These are phyloP conservation scores for Cryptosporidium canis DNA, from an alignment of 169 alveolate species.

Conservation along the genomic window DNA sequence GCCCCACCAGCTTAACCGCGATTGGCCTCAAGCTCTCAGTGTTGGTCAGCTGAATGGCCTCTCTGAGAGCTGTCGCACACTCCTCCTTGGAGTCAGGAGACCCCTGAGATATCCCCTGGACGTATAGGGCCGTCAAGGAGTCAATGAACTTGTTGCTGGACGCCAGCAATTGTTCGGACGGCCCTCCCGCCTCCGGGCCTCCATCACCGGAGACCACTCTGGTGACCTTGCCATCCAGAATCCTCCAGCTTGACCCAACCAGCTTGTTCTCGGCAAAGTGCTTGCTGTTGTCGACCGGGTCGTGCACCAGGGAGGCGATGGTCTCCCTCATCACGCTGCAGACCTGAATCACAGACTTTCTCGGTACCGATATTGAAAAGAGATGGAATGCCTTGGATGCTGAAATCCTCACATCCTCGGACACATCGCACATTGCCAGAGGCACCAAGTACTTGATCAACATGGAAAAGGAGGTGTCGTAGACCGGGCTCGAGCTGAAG, in stretches of 20 bases:
- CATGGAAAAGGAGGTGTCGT: slow-evolving; percentile 13
- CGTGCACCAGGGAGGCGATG: slow-evolving; percentile 3
- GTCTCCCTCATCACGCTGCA: slow-evolving; percentile 24
- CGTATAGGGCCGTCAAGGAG: slow-evolving; percentile 36
- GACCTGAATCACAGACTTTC: background rate
- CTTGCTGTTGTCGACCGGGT: slow-evolving; percentile 11
- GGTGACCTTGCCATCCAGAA: background rate
- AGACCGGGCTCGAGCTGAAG: slow-evolving; percentile 5
- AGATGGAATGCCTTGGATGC: slow-evolving; percentile 19
- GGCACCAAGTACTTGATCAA: slow-evolving; percentile 37
- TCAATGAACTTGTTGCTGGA: slow-evolving; percentile 14
- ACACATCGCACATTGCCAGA: slow-evolving; percentile 42
- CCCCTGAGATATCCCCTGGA: slow-evolving; percentile 66
- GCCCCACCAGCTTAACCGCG: slow-evolving; percentile 78
- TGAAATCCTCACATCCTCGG: slow-evolving; percentile 35
- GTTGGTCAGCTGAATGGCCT: slow-evolving; percentile 49
- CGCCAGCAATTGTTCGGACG: background rate
- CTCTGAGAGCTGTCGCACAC: slow-evolving; percentile 72
- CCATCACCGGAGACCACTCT: background rate
- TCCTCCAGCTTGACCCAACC: slow-evolving; percentile 25
- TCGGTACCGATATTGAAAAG: background rate
- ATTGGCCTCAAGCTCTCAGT: slow-evolving; percentile 73
- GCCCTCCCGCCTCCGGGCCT: background rate
- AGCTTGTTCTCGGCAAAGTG: slow-evolving; percentile 9
- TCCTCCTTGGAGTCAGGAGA: slow-evolving; percentile 58